phyloP scores from a whole-genome alignment of 306 rosid genomes.

The Dryas drummondii region DNA sequence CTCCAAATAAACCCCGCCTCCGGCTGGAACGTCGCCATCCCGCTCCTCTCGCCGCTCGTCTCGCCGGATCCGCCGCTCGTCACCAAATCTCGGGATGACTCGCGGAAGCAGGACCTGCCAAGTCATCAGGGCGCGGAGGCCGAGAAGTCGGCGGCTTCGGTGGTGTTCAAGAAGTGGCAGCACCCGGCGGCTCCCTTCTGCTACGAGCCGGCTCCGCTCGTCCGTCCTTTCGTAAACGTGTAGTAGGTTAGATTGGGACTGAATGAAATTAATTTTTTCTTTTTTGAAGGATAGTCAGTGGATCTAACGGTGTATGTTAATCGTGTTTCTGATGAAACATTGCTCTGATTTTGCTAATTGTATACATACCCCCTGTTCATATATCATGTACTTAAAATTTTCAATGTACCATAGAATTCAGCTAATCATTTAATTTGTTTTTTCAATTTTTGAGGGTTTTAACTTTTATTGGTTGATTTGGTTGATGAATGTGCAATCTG shows the following conservation, averaged over 20 bases:
- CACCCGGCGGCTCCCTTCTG: constrained; percentile 97
- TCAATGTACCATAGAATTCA: background rate
- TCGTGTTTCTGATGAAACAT: background rate
- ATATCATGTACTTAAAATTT: background rate
- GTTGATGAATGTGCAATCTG: background rate
- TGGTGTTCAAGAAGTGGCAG: constrained; percentile 74
- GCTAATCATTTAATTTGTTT: background rate
- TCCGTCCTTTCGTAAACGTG: constrained; percentile 60
- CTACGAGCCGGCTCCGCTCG: constrained; percentile 49
- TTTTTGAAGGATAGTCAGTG: background rate
- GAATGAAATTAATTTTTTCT: background rate
- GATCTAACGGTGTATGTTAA: constrained; percentile 15
- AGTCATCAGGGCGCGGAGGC: constrained; percentile 30
- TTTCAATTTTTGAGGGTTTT: background rate
- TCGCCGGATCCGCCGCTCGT: constrained; percentile 52
- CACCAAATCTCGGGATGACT: constrained; percentile 29
- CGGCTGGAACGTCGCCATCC: constrained; percentile 91
- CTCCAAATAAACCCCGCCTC: constrained; percentile 52
- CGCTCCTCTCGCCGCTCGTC: constrained; percentile 71
- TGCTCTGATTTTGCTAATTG: constrained; percentile 18
- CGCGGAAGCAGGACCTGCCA: constrained; percentile 5
- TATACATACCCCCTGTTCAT: background rate
- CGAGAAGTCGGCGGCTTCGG: constrained; percentile 38
- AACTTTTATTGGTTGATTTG: background rate
- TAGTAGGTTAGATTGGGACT: constrained; percentile 18